Base-by-base conservation (phyloP, 495 filamentous ascomycete species). In the Annulohypoxylon maeteangense region DNA sequence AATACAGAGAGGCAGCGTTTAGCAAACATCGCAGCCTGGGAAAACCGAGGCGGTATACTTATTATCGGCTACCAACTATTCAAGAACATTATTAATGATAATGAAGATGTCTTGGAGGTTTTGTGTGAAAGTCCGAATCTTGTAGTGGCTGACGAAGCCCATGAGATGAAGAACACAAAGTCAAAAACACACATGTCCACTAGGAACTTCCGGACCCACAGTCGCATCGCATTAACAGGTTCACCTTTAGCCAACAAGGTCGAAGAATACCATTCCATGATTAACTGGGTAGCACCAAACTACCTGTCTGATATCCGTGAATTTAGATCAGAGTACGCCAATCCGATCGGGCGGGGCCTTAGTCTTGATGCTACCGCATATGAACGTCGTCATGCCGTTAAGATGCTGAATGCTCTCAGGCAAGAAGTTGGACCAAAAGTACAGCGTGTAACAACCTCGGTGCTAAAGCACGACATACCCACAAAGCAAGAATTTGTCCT, bases 101-200 rank as follows among this genome's bases (percentile, higher is more conserved):
- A 80, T 4, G 79, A 78, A 18, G 67, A 75, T 0, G 10, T 77
- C 4, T 38, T 36, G 10, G 68, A 83, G 5, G 80, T 85, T 40
- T 78, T 95, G n/a, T 68, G 87, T 0, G 67, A 87, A 22, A 79
- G 82, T 0, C 90, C 93, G 0, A 91, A 86, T 55, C 87, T 97
- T 42, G 89, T 97, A n/a, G 79, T 97, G 12, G 91, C 90, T 1
- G 94, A 98, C 70, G 94, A 98, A 76, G 94, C 94, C 0, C 94
- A 98, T 71, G 82, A 77, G 23, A 78, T 97, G 65, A 97, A 95
- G 75, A 93, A 92, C 64, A 77, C 78, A 0, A 73, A 66, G 0
- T 77, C 88, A 0, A 74, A 79, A n/a, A 78, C 93, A 16, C 77
- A 88, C 20, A 63, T 78, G 48, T 84, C 86, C 20, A 81, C 88